A percentile compares a stretch with the other conserved stretches of the same genome.
These are phyloP conservation scores for Infundibulicybe gibba DNA, from an alignment of 768 basidiomycete species.

Conservation along the genomic window DNA sequence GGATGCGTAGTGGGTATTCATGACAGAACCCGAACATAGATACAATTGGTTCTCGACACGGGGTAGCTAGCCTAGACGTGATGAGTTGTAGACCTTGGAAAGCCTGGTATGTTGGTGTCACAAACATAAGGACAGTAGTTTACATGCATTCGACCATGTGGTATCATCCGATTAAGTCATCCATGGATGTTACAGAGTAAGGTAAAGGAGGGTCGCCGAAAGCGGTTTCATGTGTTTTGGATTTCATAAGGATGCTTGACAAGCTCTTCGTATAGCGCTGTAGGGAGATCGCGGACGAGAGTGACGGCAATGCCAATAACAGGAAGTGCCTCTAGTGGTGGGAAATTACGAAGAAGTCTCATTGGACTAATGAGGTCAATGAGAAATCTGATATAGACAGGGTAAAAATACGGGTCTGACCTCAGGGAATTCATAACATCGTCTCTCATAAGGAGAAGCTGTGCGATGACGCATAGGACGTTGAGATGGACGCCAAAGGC, in stretches of 20 bases:
- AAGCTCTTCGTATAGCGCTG: conserved; percentile 84
- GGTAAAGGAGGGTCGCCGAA: too few relatives aligned
- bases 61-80: too few relatives aligned
- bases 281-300: conserved; percentile 85
- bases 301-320: conserved; percentile 94
- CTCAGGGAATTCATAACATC: conserved; percentile 86
- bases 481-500: conserved; percentile 97
- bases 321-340: conserved; percentile 81
- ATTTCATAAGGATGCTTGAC: conserved; percentile 83
- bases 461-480: conserved; percentile 95
- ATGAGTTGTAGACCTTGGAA: too few relatives aligned
- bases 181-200: too few relatives aligned
- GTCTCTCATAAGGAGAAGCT: conserved; percentile 84
- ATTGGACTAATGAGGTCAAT: conserved; percentile 65
- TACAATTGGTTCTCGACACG: too few relatives aligned
- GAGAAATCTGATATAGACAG: conserved; percentile 1
- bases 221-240: conserved; percentile 10
- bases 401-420: conserved; percentile 33
- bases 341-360: conserved; percentile 91
- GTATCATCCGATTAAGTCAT: too few relatives aligned
- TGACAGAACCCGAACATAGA: too few relatives aligned
- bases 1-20: too few relatives aligned
- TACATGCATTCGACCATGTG: too few relatives aligned
- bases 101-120: too few relatives aligned
- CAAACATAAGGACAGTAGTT: too few relatives aligned